Percentiles rank a stretch among this genome's conserved stretches.
Conservation (phyloP, 306 rosid genomes). For the Vigna angularis region DNA sequence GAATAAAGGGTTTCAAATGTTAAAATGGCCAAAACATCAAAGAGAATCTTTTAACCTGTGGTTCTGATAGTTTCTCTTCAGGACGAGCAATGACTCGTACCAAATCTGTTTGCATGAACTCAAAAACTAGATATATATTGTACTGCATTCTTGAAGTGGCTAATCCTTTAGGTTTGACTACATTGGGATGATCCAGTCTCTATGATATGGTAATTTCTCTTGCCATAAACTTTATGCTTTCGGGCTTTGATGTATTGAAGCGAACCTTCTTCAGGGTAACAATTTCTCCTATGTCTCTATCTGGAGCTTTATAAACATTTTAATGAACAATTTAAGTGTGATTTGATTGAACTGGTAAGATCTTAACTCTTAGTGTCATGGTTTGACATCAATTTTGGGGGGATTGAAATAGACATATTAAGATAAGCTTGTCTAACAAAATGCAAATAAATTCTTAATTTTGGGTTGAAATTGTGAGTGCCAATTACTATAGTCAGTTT, state of each 20-base stretch:
- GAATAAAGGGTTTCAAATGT: slow-evolving; percentile 31
- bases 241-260: slow-evolving; percentile 82
- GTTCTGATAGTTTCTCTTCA: slow-evolving; percentile 66
- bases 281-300: slow-evolving; percentile 70
- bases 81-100: slow-evolving; percentile 64
- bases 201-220: slow-evolving; percentile 79
- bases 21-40: slow-evolving; percentile 1
- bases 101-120: slow-evolving; percentile 92
- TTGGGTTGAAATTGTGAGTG: background rate
- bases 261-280: slow-evolving; percentile 91
- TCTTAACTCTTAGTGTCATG: background rate
- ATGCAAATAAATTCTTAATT: background rate
- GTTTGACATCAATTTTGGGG: background rate
- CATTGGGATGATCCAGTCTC: slow-evolving; percentile 87
- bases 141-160: slow-evolving; percentile 94
- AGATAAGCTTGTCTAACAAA: background rate
- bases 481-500: background rate
- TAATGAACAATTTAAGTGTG: background rate
- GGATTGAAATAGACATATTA: background rate
- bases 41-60: slow-evolving; percentile 67
- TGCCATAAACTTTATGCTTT: slow-evolving; percentile 92
- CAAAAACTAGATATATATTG: slow-evolving; percentile 89
- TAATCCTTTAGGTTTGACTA: slow-evolving; percentile 83
- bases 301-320: slow-evolving; percentile 84
- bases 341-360: background rate